phyloP scores from a whole-genome alignment of 257 asterid species.

The Scutellaria galericulata region DNA sequence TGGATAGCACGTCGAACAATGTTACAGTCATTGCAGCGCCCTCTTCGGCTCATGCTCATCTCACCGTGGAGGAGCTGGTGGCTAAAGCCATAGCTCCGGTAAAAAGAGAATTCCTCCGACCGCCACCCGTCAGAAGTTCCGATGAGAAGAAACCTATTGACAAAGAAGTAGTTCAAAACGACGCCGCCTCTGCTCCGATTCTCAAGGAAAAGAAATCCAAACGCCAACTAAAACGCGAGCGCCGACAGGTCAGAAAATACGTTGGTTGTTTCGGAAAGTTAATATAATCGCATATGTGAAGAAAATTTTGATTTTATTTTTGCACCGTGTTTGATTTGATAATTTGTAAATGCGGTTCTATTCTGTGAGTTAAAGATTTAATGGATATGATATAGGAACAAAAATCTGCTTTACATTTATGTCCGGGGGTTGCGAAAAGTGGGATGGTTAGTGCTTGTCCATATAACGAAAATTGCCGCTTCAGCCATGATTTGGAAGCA shows the following conservation, averaged over 20 bases:
- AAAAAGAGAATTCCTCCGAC: conserved; percentile 65
- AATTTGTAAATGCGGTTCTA: conserved; percentile 14
- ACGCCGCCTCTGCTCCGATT: conserved; percentile 46
- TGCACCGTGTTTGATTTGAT: neutral
- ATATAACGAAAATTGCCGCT: conserved; percentile 79
- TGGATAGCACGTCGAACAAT: conserved; percentile 26
- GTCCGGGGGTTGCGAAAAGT: conserved; percentile 81
- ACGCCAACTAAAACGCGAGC: conserved; percentile 94
- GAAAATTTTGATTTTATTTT: neutral
- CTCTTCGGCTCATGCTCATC: conserved; percentile 1
- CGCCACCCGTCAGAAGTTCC: conserved; percentile 62
- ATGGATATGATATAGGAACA: conserved; percentile 48
- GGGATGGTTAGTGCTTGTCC: conserved; percentile 68
- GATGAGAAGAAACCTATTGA: conserved; percentile 34
- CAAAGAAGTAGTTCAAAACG: conserved; percentile 29
- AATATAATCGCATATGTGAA: neutral
- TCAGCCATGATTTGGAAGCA: conserved; percentile 88
- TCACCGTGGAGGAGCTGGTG: conserved; percentile 68
- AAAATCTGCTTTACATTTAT: conserved; percentile 75
- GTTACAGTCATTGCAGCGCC: conserved; percentile 17
- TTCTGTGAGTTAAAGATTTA: conserved; percentile 19
- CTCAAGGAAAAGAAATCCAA: conserved; percentile 86
- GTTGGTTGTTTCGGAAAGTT: conserved; percentile 3
- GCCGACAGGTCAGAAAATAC: conserved; percentile 59
- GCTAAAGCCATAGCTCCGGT: conserved; percentile 91